Evolutionary conservation across 305 asterid genomes (phyloP).

Genomic region (Fraxinus baroniana): DNA sequence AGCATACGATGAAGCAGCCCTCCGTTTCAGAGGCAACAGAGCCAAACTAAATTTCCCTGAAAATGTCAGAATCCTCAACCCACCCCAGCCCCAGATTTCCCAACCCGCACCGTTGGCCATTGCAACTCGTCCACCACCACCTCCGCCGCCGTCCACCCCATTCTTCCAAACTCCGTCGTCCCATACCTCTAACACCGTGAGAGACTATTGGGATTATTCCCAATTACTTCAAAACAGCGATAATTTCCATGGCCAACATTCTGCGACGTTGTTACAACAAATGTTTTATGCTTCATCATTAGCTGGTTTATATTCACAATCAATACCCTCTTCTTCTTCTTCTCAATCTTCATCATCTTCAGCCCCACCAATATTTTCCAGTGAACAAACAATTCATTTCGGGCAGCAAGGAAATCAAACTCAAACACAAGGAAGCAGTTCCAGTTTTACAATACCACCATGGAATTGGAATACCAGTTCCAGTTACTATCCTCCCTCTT

Average conservation of each 20-base stretch:
- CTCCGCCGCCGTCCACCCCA: slow-evolving; percentile 11
- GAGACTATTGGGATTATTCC: slow-evolving; percentile 67
- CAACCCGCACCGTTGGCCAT: neutral
- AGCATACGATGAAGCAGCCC: slow-evolving; percentile 96
- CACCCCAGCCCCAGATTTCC: slow-evolving; percentile 25
- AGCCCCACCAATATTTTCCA: slow-evolving; percentile 43
- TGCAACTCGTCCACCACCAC: slow-evolving; percentile 18
- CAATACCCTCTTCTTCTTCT: slow-evolving; percentile 26
- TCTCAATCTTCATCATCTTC: slow-evolving; percentile 32
- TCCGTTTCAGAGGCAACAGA: slow-evolving; percentile 82
- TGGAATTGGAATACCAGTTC: slow-evolving; percentile 37
- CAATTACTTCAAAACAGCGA: slow-evolving; percentile 52
- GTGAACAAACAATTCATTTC: slow-evolving; percentile 47
- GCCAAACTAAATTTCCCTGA: slow-evolving; percentile 96
- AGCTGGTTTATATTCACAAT: slow-evolving; percentile 44
- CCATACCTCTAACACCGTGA: slow-evolving; percentile 24
- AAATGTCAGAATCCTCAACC: slow-evolving; percentile 50
- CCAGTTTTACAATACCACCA: slow-evolving; percentile 39
- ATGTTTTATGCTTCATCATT: slow-evolving; percentile 52
- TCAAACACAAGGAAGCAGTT: slow-evolving; percentile 26
- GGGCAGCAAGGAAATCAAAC: slow-evolving; percentile 35
- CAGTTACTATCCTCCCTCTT: slow-evolving; percentile 46
- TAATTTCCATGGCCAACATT: slow-evolving; percentile 33
- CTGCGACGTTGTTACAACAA: slow-evolving; percentile 38
- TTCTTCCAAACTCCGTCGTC: slow-evolving; percentile 28